A percentile compares a stretch with the other conserved stretches of the same genome.
phyloP scores from a whole-genome alignment of 1,139 yeast species.

The Geotrichum reessii region DNA sequence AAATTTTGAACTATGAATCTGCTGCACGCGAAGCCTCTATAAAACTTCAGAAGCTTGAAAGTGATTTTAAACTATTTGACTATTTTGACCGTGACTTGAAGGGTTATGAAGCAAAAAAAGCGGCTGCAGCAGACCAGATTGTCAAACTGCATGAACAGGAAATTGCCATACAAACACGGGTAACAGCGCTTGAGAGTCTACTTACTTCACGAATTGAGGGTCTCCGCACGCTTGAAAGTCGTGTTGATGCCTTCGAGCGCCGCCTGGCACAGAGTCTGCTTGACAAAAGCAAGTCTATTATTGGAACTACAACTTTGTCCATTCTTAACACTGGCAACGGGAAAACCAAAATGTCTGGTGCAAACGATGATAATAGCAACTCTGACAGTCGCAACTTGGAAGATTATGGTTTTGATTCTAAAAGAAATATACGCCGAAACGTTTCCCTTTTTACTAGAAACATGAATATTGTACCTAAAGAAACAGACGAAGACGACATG shows the following conservation, averaged over 20 bases:
- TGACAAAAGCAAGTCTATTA: conserved; percentile 33
- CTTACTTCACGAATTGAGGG: neutral
- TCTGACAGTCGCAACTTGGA: neutral
- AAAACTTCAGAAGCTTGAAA: neutral
- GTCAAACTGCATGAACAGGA: neutral
- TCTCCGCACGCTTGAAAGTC: conserved; percentile 24
- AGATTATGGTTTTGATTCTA: neutral
- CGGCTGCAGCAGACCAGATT: neutral
- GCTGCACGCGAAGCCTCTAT: neutral
- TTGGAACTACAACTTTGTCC: conserved; percentile 34
- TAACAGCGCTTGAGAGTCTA: neutral
- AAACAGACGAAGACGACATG: neutral
- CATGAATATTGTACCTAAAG: neutral
- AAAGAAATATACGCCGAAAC: neutral
- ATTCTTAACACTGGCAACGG: conserved; percentile 23
- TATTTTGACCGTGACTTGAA: neutral
- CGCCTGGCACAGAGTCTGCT: conserved; percentile 29
- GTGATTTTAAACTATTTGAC: neutral
- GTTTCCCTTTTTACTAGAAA: neutral
- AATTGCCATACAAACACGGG: neutral
- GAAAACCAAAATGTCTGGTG: neutral
- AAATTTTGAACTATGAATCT: neutral
- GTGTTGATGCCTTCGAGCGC: conserved; percentile 30
- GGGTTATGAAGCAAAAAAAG: neutral
- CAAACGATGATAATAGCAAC: neutral